These are phyloP conservation scores for Monosporozyma aquatica DNA, from an alignment of 805 yeast species.

Conservation along the genomic window DNA sequence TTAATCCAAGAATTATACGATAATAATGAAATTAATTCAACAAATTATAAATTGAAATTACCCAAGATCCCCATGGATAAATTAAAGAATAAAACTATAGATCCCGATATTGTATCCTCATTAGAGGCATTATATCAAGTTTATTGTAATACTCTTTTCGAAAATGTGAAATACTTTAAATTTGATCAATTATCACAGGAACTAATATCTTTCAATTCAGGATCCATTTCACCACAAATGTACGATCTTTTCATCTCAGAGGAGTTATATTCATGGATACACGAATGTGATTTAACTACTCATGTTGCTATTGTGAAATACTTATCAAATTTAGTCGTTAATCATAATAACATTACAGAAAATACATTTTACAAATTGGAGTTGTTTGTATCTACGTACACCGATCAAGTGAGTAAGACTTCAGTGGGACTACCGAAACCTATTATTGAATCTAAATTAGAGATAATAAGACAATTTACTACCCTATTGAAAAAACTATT, in stretches of 20 bases:
- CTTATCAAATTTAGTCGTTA: constrained; percentile 53
- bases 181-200: constrained; percentile 49
- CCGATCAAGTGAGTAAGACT: constrained; percentile 36
- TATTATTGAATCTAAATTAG: constrained; percentile 40
- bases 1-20: constrained; percentile 5
- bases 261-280: constrained; percentile 50
- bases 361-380: constrained; percentile 47
- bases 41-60: constrained; percentile 30
- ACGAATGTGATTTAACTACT: constrained; percentile 55
- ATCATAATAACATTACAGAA: constrained; percentile 24
- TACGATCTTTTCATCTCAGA: constrained; percentile 46
- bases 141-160: constrained; percentile 56
- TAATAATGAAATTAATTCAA: constrained; percentile 5
- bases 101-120: constrained; percentile 51
- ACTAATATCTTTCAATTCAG: constrained; percentile 41
- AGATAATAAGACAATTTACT: constrained; percentile 45
- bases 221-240: constrained; percentile 53
- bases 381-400: constrained; percentile 41
- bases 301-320: constrained; percentile 47
- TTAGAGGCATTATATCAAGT: constrained; percentile 53
- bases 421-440: constrained; percentile 41
- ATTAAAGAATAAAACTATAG: constrained; percentile 36
- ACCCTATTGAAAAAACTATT: constrained; percentile 46
- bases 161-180: constrained; percentile 59
- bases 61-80: constrained; percentile 28